Conservation (phyloP, 257 asterid genomes). For the Penstemon newberryi region DNA sequence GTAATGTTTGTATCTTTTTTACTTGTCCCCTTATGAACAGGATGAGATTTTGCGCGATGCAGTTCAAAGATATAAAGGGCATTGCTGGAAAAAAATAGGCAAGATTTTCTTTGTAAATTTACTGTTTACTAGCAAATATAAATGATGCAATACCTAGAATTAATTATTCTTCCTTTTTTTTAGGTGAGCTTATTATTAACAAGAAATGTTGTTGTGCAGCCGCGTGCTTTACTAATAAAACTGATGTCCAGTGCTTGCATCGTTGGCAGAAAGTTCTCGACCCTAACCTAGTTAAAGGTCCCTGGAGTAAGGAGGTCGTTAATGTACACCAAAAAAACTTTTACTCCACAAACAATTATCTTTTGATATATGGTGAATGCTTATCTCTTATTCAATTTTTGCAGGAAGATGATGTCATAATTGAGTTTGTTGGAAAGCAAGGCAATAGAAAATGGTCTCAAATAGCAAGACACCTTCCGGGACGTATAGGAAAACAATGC, state of each 20-base stretch:
- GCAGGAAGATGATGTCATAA: constrained; percentile 53
- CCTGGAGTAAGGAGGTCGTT: constrained; percentile 58
- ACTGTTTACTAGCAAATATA: too few species aligned
- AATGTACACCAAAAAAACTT: not conserved
- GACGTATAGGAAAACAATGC: constrained; percentile 67
- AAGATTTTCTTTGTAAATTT: constrained; percentile 7
- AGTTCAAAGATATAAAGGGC: constrained; percentile 36
- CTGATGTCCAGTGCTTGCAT: constrained; percentile 59
- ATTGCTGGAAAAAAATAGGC: constrained; percentile 55
- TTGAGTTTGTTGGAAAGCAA: constrained; percentile 39
- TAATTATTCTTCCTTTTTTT: not conserved
- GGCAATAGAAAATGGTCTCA: constrained; percentile 47
- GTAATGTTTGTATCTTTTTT: not conserved
- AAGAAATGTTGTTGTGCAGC: constrained; percentile 36
- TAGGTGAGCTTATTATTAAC: not conserved
- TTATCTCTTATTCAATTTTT: constrained; percentile 21
- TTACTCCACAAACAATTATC: not conserved
- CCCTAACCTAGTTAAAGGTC: constrained; percentile 53
- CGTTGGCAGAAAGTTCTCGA: constrained; percentile 65
- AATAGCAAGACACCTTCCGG: constrained; percentile 47
- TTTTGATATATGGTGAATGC: not conserved
- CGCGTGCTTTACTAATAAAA: constrained; percentile 44
- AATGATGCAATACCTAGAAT: too few species aligned
- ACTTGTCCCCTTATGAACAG: constrained; percentile 26
- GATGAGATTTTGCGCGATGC: constrained; percentile 41